Conservation (phyloP, 129 eudicot species). For the sunflower (Helianthus annuus) region DNA sequence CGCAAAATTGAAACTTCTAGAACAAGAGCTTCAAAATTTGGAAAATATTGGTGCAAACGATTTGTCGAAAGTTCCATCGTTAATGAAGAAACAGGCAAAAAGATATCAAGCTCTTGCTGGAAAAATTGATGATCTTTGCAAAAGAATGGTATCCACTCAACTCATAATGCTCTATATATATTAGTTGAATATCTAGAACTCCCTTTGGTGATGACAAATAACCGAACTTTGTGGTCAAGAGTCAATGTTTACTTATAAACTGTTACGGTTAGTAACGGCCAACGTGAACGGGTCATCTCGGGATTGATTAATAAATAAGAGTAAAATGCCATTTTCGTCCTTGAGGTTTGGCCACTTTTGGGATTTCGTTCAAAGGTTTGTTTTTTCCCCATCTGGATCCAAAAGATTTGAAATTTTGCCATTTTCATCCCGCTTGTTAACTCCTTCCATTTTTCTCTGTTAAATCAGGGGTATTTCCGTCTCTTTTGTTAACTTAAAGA, state of each 20-base stretch:
- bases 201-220: constrained; percentile 1
- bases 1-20: constrained; percentile 82
- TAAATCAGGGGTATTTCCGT: too few species aligned
- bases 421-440: too few species aligned
- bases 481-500: too few species aligned
- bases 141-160: constrained; percentile 69
- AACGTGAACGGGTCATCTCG: background rate
- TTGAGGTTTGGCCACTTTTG: too few species aligned
- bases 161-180: background rate
- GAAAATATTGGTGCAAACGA: constrained; percentile 73
- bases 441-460: too few species aligned
- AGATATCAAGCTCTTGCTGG: constrained; percentile 91
- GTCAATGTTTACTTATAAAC: background rate
- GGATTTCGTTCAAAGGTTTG: too few species aligned
- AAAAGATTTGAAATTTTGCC: too few species aligned
- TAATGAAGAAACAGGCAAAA: constrained; percentile 88
- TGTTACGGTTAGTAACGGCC: background rate
- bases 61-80: constrained; percentile 67
- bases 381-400: too few species aligned
- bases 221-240: constrained; percentile 5
- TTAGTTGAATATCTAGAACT: constrained; percentile 1
- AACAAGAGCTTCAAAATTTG: constrained; percentile 80
- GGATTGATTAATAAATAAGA: background rate
- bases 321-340: too few species aligned
- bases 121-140: constrained; percentile 92